Evolutionary conservation across 805 yeast genomes (phyloP).

Genomic region (Candida hispaniensis): DNA sequence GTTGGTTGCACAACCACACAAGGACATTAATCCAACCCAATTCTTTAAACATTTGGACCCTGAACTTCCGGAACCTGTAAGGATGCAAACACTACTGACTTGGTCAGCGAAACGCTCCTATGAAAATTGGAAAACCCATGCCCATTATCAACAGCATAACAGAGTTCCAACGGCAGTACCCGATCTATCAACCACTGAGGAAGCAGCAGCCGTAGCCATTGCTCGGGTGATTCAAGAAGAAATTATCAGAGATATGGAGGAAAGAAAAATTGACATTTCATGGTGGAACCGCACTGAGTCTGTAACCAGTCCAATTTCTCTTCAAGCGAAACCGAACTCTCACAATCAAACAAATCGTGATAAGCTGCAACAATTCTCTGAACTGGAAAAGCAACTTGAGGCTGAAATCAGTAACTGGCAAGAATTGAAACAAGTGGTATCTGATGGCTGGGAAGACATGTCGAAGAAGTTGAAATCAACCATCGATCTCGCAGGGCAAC

Average conservation of each 20-base stretch:
- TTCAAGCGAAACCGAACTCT: slow-evolving; percentile 40
- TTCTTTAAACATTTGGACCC: slow-evolving; percentile 53
- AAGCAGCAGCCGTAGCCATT: slow-evolving; percentile 26
- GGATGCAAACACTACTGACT: slow-evolving; percentile 54
- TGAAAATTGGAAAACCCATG: slow-evolving; percentile 25
- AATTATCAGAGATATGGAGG: slow-evolving; percentile 44
- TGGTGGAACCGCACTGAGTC: slow-evolving; percentile 46
- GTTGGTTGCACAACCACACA: slow-evolving; percentile 47
- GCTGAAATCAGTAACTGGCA: slow-evolving; percentile 41
- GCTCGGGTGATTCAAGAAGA: slow-evolving; percentile 59
- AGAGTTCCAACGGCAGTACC: slow-evolving; percentile 22
- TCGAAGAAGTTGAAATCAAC: background rate
- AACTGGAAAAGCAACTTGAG: slow-evolving; percentile 36
- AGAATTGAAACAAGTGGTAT: no score
- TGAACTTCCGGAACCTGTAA: slow-evolving; percentile 58
- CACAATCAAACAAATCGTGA: slow-evolving; percentile 43
- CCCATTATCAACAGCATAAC: no score
- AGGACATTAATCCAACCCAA: slow-evolving; percentile 42
- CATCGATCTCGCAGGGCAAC: no score
- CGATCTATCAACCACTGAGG: slow-evolving; percentile 23
- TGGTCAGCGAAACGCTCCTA: slow-evolving; percentile 36
- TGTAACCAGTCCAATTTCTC: slow-evolving; percentile 24
- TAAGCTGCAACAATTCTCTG: slow-evolving; percentile 38
- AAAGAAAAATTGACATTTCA: slow-evolving; percentile 51
- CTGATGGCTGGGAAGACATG: no score